Base-by-base conservation (phyloP, 164 flowering plant species). In the Hamamelis virginiana region DNA sequence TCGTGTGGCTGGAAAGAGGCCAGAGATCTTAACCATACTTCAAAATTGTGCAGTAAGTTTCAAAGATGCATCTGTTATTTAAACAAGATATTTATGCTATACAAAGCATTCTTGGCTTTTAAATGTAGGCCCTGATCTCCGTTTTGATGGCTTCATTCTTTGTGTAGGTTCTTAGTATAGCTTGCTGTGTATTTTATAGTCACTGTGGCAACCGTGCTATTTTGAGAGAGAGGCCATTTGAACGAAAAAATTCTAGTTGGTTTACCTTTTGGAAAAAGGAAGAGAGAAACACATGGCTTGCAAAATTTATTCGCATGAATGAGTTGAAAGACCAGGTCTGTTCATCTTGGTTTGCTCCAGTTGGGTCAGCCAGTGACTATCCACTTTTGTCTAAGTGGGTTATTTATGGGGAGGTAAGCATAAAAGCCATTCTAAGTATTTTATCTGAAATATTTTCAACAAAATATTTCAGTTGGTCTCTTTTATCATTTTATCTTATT, bases 301-400 rank as follows among this genome's bases (percentile, higher is more conserved):
- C 89, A 43, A 87, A 86, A 70, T 81, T 91, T 26, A 51, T 93
- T 56, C 87, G 78, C 10, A 81, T 93, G 83, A 79, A 88, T 81
- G 88, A 96, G 78, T 84, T 86, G 72, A 93, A 96, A 75, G 97
- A 93, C 48, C 89, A 89, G 72, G 86, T 96, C 52, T 93, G 99
- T 81, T 87, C 89, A 52, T 96, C 99, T 69, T 96, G 99, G 99
- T 96, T 96, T 87, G 99, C 98, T 53, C 98, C 98, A n/a, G 97
- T 96, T 76, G 99, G 99, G 18, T 91, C 97, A 66, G 99, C 98
- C 26, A 89, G 89, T 81, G 99, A 96, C 72, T 96, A 91, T 80
- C 99, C 99, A 25, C 78, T 96, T 68, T 75, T 93, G 68, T 96
- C 99, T 22, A 93, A 96, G 83, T 96, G 99, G 99, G 97, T 91